Evolutionary conservation across 352 stramenopile species (phyloP), one percentile per base, ranked within the genome.

Genomic region (Pythium biforme): DNA sequence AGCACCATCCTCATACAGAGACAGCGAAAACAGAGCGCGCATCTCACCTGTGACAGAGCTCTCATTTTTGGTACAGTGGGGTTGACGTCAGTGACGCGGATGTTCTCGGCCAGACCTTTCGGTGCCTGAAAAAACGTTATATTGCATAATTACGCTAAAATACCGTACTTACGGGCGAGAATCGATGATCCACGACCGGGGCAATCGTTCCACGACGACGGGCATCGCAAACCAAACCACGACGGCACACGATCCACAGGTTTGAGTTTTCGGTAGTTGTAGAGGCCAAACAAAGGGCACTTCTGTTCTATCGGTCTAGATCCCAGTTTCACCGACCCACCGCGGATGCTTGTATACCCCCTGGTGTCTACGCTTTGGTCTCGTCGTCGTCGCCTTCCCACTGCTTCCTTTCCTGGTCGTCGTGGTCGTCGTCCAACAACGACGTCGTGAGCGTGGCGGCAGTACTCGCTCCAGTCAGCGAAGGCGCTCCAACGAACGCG

Each of bases 401-500:
- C 23, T 3, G 10, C 15, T 62, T 31, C 45, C 19, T 23, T 26
- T 33, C 29, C n/a, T 55, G 29, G 26, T 59, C 19, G 20, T 67
- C 27, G 20, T 55, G n/a, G 1, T 55, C 39, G 20, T 51, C 37
- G 37, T 25, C 3, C 46, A 27, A 2, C n/a, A 27, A 22, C 10
- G 15, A 40, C 10, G 26, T 25, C 11, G 23, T 37, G 29, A 10
- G 29, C 29, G 29, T 33, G 29, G 29, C 4, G 29, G 29, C 29
- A 9, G 8, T 40, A 17, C 15, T 17, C 10, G 31, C 10, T 4
- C 14, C 34, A 40, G 29, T 11, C 5, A 40, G 34, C 9, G 45
- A 34, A 68, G 72, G 2, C 12, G 62, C 55, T 1, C 41, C 29
- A 34, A 93, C 72, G 50, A 93, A 92, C 51, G 86, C 76, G 63